Percentiles rank a stretch among this genome's conserved stretches.
Conservation (phyloP, 2,329 filamentous ascomycete species). For the Penicillium thymicola region DNA sequence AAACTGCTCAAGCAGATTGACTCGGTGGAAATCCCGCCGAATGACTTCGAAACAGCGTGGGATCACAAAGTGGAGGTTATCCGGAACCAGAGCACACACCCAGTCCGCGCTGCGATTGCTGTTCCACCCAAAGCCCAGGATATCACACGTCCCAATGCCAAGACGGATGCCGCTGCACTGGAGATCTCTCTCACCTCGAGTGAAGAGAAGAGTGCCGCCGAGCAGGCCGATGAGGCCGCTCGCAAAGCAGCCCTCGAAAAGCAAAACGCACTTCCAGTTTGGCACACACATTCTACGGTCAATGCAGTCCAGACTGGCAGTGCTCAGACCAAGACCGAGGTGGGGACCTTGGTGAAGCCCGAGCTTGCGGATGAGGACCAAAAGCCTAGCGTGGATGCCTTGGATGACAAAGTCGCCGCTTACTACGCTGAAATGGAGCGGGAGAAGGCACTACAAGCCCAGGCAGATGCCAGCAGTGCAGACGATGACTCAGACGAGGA, state of each 20-base stretch:
- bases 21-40: constrained; percentile 46
- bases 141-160: constrained; percentile 41
- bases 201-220: constrained; percentile 49
- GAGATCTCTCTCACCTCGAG: constrained; percentile 50
- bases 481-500: constrained; percentile 44
- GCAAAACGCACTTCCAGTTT: constrained; percentile 52
- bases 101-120: constrained; percentile 41
- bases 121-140: constrained; percentile 39
- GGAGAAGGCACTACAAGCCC: constrained; percentile 42
- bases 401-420: constrained; percentile 47
- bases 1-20: constrained; percentile 50
- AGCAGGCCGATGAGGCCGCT: constrained; percentile 47
- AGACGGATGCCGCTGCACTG: constrained; percentile 44
- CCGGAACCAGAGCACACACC: constrained; percentile 43
- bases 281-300: constrained; percentile 53
- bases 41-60: constrained; percentile 50
- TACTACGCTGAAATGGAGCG: constrained; percentile 48
- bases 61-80: constrained; percentile 47
- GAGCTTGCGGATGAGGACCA: constrained; percentile 43
- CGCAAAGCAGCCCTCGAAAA: constrained; percentile 49
- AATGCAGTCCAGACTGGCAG: constrained; percentile 27
- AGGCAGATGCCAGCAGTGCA: constrained; percentile 41
- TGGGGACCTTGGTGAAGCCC: constrained; percentile 35
- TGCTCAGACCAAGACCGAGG: constrained; percentile 30
- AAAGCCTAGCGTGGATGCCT: constrained; percentile 40